Evolutionary conservation across 2,329 filamentous ascomycete species (phyloP).

Genomic region (Alternaria atra): DNA sequence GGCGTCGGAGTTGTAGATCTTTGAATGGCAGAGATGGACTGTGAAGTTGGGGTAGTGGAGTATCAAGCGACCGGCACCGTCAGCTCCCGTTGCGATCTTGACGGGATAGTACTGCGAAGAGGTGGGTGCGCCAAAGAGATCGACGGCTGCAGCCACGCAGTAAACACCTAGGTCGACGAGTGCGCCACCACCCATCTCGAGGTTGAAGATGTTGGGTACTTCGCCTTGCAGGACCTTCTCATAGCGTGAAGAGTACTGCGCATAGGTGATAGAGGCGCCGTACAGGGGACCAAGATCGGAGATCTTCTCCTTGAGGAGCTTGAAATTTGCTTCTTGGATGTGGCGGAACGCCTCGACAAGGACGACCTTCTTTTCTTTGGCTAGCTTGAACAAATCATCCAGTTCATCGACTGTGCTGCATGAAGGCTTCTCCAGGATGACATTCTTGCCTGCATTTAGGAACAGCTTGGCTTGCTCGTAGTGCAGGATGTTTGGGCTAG

Average conservation of each 20-base stretch:
- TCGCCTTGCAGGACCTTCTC: constrained; percentile 58
- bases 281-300: constrained; percentile 54
- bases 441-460: constrained; percentile 57
- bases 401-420: constrained; percentile 55
- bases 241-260: constrained; percentile 58
- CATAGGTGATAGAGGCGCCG: constrained; percentile 57
- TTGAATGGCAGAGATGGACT: constrained; percentile 55
- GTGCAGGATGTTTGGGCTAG: constrained; percentile 60
- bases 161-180: constrained; percentile 62
- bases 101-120: constrained; percentile 54
- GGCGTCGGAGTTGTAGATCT: constrained; percentile 56
- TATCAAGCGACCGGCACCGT: constrained; percentile 56
- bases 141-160: constrained; percentile 57
- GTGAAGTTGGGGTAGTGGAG: constrained; percentile 57
- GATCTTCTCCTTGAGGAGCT: constrained; percentile 51
- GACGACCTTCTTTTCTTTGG: constrained; percentile 53
- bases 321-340: constrained; percentile 61
- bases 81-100: constrained; percentile 56
- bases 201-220: constrained; percentile 59
- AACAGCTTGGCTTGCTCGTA: constrained; percentile 56
- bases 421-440: constrained; percentile 61
- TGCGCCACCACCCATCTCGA: constrained; percentile 58
- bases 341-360: constrained; percentile 61
- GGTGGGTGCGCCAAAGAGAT: constrained; percentile 57
- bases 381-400: constrained; percentile 54